Evolutionary conservation across 495 filamentous ascomycete species (phyloP), one percentile per base, ranked within the genome.

Genomic region (Penicillium waksmanii): DNA sequence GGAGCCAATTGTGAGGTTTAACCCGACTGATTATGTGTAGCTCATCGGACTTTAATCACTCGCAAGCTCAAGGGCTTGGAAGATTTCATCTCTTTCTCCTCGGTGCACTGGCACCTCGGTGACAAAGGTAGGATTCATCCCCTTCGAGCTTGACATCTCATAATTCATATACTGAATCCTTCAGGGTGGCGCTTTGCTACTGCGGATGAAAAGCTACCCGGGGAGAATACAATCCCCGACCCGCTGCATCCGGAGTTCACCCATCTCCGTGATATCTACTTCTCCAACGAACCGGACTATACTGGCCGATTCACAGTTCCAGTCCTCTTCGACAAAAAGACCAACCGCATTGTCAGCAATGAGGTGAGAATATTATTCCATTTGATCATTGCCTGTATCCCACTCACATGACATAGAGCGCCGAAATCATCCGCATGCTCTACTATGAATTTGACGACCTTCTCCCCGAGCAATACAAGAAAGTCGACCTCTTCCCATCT

Each of bases 161-260:
- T 23, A 23, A 23, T 10, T 27, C 46, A 2, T 19, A 23, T 48
- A 27, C 18, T 48, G 46, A 48, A 19, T 48, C 21, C 8, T 46
- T 49, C 61, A 76, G 92, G 94, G 56, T 98, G 94, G 94, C 87
- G 87, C 34, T 97, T 95, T 67, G 77, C 82, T 3, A 91, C 85
- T 5, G 13, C 79, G 1, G 80, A 82, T 17, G 90, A 92, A 43
- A 80, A 86, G 38, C 72, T 87, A 3, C 84, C 85, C 0, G 84
- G 82, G 25, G 83, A 82, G 18, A 85, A 82, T 46, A 71, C 79
- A 33, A 78, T 74, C 5, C 79, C 83, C 1, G 81, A 84, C 61
- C 80, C 80, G 17, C 56, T 83, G 56, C 82, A 84, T 62, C 56
- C 74, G 2, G 78, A 79, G 3, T 81, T 79, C 66, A 86, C 77